These are phyloP conservation scores for Cyclocybe aegerita DNA, from an alignment of 768 basidiomycete species.

Conservation along the genomic window DNA sequence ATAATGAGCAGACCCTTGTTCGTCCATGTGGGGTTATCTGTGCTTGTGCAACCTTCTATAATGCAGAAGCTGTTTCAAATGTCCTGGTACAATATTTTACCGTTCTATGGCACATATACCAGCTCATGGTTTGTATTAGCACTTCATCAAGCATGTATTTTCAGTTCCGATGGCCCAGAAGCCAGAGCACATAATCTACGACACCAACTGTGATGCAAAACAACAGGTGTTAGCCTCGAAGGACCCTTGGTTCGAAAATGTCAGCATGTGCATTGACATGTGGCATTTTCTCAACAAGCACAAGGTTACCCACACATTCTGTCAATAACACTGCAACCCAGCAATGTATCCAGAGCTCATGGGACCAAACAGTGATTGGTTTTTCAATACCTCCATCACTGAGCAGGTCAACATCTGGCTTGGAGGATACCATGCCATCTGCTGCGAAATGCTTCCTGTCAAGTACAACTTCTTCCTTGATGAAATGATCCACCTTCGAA, in stretches of 20 bases:
- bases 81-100: conserved; percentile 5
- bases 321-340: conserved; percentile 18
- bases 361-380: conserved; percentile 11
- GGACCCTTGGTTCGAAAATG: conserved; percentile 7
- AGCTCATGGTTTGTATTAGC: conserved; percentile 3
- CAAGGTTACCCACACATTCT: conserved; percentile 9
- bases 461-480: conserved; percentile 36
- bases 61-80: conserved; percentile 16
- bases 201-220: conserved; percentile 15
- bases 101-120: background rate
- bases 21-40: conserved; percentile 16
- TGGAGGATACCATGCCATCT: conserved; percentile 29
- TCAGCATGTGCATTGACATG: conserved; percentile 14
- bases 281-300: conserved; percentile 20
- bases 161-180: conserved; percentile 5
- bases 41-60: conserved; percentile 17
- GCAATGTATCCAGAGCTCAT: conserved; percentile 13
- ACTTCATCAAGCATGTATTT: conserved; percentile 14
- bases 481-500: conserved; percentile 26
- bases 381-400: conserved; percentile 22
- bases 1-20: conserved; percentile 20
- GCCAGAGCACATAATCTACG: conserved; percentile 14
- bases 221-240: conserved; percentile 3
- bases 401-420: conserved; percentile 38
- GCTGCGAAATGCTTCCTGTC: conserved; percentile 26